Base-by-base conservation (phyloP, 1,284 basidiomycete species). In the Trametes sp. region DNA sequence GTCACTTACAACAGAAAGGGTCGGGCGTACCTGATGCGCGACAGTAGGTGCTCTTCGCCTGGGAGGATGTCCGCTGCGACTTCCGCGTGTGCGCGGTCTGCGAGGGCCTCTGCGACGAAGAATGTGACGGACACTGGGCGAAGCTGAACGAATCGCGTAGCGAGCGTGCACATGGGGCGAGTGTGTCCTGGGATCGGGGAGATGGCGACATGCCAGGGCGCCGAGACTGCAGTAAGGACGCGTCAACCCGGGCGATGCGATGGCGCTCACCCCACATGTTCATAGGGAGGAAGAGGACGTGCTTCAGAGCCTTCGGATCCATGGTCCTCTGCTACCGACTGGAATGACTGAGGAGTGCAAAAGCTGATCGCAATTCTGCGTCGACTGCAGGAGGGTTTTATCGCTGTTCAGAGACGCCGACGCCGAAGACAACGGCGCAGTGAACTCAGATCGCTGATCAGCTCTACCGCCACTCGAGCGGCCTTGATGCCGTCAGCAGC, bases 121-220 rank as follows among this genome's bases (percentile, higher is more conserved):
- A 54, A 45, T n/a, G 50, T 54, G 21, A 59, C 21, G 19, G 24
- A 21, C 19, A 54, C 35, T 3, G 33, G 23, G 4, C 51, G 8
- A 8, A 49, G 36, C 13, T 23, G 45, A n/a, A 59, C 51, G 5
- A 54, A 13, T 6, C 52, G 58, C 9, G 50, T 49, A 19, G 45
- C 50, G 23, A 59, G 52, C n/a, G 54, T 55, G 46, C 51, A 48
- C 51, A 41, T 33, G 2, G 59, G 54, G n/a, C 53, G 44, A 16
- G 31, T 33, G 28, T 61, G 59, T 1, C 53, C 59, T 55, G 35
- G 14, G 33, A 38, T 14, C 6, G 11, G 14, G 11, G 11, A 14
- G 4, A 16, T 14, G 8, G 31, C 13, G 7, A 33, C 6, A 6
- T 33, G 31, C 31, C 13, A 7, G 31, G 31, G 7, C 31, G 31